These are phyloP conservation scores for Stachybotrys chlorohalonatus DNA, from an alignment of 2,329 filamentous ascomycete species.

Conservation along the genomic window DNA sequence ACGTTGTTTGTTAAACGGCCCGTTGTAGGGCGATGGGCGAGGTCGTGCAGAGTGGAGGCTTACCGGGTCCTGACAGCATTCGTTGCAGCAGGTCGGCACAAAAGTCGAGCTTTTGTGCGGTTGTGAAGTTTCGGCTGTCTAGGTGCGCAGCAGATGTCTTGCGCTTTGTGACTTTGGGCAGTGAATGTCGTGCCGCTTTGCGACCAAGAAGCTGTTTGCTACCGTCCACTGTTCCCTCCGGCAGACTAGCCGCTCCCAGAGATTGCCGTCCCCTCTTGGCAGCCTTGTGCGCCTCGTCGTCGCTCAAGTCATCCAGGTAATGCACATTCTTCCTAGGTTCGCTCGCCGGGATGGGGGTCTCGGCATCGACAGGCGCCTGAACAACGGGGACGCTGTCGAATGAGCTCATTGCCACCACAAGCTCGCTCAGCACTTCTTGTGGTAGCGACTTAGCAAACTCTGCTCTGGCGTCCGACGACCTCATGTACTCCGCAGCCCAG, in stretches of 20 bases:
- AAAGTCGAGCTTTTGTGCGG: conserved; percentile 42
- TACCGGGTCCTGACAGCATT: conserved; percentile 55
- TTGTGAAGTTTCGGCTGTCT: conserved; percentile 23
- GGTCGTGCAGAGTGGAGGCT: conserved; percentile 2
- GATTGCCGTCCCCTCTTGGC: conserved; percentile 35
- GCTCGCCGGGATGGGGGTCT: conserved; percentile 7
- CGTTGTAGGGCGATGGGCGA: neutral
- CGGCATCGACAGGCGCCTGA: conserved; percentile 14
- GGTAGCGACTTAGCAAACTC: conserved; percentile 53
- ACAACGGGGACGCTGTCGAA: conserved; percentile 31
- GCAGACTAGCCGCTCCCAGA: conserved; percentile 8
- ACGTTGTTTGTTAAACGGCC: neutral
- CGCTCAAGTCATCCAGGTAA: conserved; percentile 35
- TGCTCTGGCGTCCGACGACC: conserved; percentile 43
- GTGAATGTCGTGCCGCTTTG: conserved; percentile 16
- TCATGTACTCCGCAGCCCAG: conserved; percentile 57
- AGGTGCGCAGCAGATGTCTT: conserved; percentile 20
- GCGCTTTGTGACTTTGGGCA: conserved; percentile 26
- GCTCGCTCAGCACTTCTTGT: conserved; percentile 52
- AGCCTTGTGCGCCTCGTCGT: conserved; percentile 23
- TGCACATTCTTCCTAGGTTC: conserved; percentile 36
- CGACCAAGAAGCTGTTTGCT: conserved; percentile 16
- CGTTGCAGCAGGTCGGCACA: conserved; percentile 48
- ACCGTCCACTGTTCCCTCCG: conserved; percentile 5
- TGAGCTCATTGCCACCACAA: conserved; percentile 53